These are phyloP conservation scores for Colletotrichum gigasporum DNA, from an alignment of 2,329 filamentous ascomycete genomes.

Conservation along the genomic window DNA sequence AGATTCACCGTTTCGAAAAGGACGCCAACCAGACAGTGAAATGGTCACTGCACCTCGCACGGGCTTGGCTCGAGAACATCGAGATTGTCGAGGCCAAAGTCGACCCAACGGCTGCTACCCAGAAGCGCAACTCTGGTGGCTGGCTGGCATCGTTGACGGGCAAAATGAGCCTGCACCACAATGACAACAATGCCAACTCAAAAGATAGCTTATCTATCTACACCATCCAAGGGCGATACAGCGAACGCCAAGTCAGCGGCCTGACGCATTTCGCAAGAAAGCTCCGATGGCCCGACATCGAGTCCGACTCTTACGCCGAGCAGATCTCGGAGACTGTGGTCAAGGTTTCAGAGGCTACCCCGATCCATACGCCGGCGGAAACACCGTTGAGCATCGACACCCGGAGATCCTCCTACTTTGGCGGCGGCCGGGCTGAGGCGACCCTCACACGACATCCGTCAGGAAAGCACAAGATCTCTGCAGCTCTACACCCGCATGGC, in stretches of 20 bases:
- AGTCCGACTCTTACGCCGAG: conserved; percentile 59
- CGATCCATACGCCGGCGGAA: conserved; percentile 50
- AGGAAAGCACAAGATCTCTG: conserved; percentile 63
- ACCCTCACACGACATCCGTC: conserved; percentile 39
- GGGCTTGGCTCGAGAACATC: conserved; percentile 75
- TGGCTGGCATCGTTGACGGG: conserved; percentile 69
- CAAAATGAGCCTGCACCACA: conserved; percentile 57
- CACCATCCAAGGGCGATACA: conserved; percentile 63
- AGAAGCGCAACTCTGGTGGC: conserved; percentile 43
- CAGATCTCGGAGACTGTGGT: conserved; percentile 59
- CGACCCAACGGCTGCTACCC: conserved; percentile 33
- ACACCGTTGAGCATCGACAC: conserved; percentile 46
- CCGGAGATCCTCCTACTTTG: conserved; percentile 58
- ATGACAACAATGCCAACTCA: conserved; percentile 33
- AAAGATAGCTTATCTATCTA: conserved; percentile 49
- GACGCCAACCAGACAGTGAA: conserved; percentile 70
- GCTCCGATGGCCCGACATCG: conserved; percentile 70
- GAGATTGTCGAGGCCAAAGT: conserved; percentile 55
- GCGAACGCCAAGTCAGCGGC: conserved; percentile 67
- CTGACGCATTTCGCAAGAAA: conserved; percentile 71
- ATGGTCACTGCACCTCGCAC: conserved; percentile 73
- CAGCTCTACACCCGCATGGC: conserved; percentile 66
- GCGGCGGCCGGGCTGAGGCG: conserved; percentile 36
- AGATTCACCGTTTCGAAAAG: conserved; percentile 69
- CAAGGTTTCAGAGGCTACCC: conserved; percentile 51